Evolutionary conservation across 139 green algal genomes (phyloP).

Genomic region (Deuterostichococcus epilithicus): DNA sequence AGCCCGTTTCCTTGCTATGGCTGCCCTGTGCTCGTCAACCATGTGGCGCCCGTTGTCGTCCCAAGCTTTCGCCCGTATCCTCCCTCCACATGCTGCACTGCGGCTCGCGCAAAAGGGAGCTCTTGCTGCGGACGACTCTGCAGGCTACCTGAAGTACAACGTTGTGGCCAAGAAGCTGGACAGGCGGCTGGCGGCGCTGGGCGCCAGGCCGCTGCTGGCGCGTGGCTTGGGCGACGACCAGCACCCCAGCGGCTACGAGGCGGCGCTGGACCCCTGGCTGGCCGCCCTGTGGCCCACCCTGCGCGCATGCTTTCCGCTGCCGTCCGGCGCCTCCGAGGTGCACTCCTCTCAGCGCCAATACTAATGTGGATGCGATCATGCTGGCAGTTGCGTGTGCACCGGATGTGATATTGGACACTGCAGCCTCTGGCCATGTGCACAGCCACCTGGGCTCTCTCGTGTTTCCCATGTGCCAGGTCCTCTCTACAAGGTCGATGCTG

Average conservation of each 20-base stretch:
- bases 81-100: too few species aligned
- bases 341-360: background rate
- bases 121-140: too few species aligned
- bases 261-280: conserved; percentile 86
- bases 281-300: conserved; percentile 65
- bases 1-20: background rate
- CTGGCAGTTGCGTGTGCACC: background rate
- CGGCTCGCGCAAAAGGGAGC: too few species aligned
- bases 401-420: background rate
- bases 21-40: background rate
- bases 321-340: conserved; percentile 37
- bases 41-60: background rate
- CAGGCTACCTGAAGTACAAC: conserved; percentile 90
- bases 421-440: background rate
- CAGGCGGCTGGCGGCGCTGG: conserved; percentile 75
- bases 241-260: conserved; percentile 79
- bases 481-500: too few species aligned
- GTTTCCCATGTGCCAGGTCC: too few species aligned
- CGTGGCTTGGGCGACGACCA: conserved; percentile 88
- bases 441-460: too few species aligned
- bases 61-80: too few species aligned
- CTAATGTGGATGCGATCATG: background rate
- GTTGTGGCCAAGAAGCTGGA: conserved; percentile 87
- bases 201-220: conserved; percentile 53
- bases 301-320: conserved; percentile 38